Evolutionary conservation across 2,329 filamentous ascomycete species (phyloP), one percentile per base, ranked within the genome.

Genomic region (Colletotrichum kahawae): DNA sequence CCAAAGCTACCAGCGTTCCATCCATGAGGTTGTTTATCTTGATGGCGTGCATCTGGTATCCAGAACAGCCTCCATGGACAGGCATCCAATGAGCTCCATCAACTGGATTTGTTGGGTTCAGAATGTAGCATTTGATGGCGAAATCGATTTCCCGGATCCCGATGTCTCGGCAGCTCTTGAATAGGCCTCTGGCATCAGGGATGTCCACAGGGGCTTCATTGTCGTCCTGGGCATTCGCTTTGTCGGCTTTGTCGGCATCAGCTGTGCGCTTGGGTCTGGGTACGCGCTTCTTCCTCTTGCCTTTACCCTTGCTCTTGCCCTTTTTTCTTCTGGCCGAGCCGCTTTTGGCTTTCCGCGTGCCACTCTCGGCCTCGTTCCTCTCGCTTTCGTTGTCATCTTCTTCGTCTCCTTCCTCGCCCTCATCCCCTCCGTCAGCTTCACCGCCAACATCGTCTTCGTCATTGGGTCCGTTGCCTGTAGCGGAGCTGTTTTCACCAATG

Each of bases 401-500:
- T 12, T 21, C 43, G 0, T 48, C 38, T 3, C 13, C 36, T n/a
- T 48, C 43, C n/a, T 12, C 18, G 38, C 18, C 18, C 0, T 13
- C n/a, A 24, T 51, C n/a, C 43, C 43, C 43, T 21, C 13, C 43
- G 0, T 21, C 0, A 51, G 10, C n/a, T 51, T 51, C n/a, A 0
- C 10, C 43, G n/a, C n/a, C 0, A 0, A 13, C n/a, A 13, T 21
- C 10, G 0, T 51, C n/a, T 5, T 4, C 7, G 36, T 4, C 36
- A 0, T 6, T 51, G 3, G 12, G 7, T 0, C 9, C n/a, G 43
- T 51, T 21, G 43, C 43, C n/a, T 51, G 43, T n/a, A 7, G 10
- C 13, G 43, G 0, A 7, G 5, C 43, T 51, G n/a, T 10, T 24
- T 0, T 4, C n/a, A 13, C 43, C 10, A 0, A 24, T 24, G 0